Base-by-base conservation (phyloP, 768 basidiomycete species). In the Kwoniella sp. region DNA sequence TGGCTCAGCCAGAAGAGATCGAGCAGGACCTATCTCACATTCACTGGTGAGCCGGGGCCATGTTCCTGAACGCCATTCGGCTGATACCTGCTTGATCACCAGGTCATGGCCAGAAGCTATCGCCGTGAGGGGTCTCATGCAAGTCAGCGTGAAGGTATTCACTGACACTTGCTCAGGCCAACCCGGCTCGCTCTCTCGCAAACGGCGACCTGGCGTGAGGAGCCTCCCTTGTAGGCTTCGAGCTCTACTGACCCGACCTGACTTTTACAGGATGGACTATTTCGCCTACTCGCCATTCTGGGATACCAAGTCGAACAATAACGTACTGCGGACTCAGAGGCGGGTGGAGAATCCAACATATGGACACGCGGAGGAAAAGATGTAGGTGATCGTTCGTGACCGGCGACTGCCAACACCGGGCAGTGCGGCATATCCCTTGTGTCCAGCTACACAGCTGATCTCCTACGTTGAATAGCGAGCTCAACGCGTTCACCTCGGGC, bases 101-200 rank as follows among this genome's bases (percentile, higher is more conserved):
- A 67, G 65, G 65, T 64, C 62, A 62, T 67, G 59, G 59, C 65
- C 65, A 8, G 65, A 67, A 56, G 62, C 62, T n/a, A 57, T 67
- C 22, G 65, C 65, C 15, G 65, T 64, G 9, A 26, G 65, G 46
- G 3, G 22, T 20, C 25, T 20, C 44, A 34, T 22, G 27, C 36
- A 28, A 6, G 27, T 10, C 14, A 32, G 2, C 8, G 14, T 26
- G 22, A 29, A 11, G 28, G 33, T 22, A 11, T 33, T 12, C 5
- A 33, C 26, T 29, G 39, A 27, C n/a, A 12, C 17, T 44, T 23
- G 9, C 19, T 19, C 23, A 67, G 65, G 65, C 65, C 41, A 64
- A 64, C 48, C 65, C 65, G 19, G 61, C 59, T n/a, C 40, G 59
- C 15, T 62, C 62, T 4, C 43, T 67, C 12, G 62, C 65, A 3